Evolutionary conservation across 208 protist species (phyloP).

Genomic region (Trypanosoma lewisi): DNA sequence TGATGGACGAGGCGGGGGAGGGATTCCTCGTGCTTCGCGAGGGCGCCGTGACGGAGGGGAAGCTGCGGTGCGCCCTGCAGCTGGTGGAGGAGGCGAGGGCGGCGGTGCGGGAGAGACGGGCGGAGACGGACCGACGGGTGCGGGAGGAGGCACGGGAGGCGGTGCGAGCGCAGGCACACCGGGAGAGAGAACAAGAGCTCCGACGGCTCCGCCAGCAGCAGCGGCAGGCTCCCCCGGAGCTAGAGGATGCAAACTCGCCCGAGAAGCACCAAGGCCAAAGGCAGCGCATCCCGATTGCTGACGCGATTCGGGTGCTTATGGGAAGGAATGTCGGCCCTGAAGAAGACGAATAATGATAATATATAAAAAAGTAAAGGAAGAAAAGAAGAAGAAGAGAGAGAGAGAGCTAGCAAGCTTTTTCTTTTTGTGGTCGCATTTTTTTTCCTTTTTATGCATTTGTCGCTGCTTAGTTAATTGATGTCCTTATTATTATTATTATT

Average conservation of each 20-base stretch:
- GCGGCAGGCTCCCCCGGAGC: not conserved
- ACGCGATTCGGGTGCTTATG: slow-evolving; percentile 51
- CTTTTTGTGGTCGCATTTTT: slow-evolving; percentile 4
- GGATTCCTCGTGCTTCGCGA: slow-evolving; percentile 8
- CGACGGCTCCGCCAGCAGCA: slow-evolving; percentile 4
- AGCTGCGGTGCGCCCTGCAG: slow-evolving; percentile 5
- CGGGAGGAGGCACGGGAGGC: slow-evolving; percentile 33
- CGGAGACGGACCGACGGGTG: slow-evolving; percentile 11
- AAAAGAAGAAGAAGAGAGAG: too few relatives aligned
- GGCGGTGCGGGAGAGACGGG: slow-evolving; percentile 6
- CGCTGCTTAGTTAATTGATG: too few relatives aligned
- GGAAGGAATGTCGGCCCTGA: slow-evolving; percentile 15
- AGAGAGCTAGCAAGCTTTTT: too few relatives aligned
- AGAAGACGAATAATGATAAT: not conserved
- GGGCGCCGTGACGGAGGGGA: slow-evolving; percentile 11
- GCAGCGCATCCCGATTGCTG: slow-evolving; percentile 27
- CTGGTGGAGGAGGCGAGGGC: slow-evolving; percentile 5
- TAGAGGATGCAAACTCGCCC: too few relatives aligned
- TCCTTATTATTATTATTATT: not conserved
- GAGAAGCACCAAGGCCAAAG: not conserved
- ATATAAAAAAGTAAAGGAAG: slow-evolving; percentile 8
- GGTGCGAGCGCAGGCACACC: slow-evolving; percentile 25
- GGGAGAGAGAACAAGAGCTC: not conserved
- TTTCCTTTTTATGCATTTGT: too few relatives aligned
- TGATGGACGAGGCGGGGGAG: slow-evolving; percentile 19